Evolutionary conservation across 305 asterid species (phyloP), one percentile per base, ranked within the genome.

Genomic region (Fraxinus latifolia): DNA sequence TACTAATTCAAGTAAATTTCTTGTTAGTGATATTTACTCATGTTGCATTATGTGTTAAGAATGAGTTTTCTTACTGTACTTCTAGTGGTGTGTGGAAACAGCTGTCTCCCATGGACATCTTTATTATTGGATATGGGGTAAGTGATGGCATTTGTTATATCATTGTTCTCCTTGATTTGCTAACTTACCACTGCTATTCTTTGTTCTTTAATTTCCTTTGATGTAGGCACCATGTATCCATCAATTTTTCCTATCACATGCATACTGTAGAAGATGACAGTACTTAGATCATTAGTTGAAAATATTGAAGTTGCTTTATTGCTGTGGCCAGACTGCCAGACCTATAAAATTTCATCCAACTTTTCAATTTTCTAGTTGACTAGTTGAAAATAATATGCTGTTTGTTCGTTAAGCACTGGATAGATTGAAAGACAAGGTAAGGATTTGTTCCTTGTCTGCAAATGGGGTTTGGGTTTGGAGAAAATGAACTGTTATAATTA

Each of bases 51-150:
- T 42, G 25, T 76, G 81, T 75, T 82, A 74, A 85, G 76, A 84
- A 72, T 81, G 36, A 80, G 55, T 77, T 74, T 47, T 74, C 34
- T 25, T 36, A 31, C 27, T 75, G 73, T 80, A 31, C 81, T 79
- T 88, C 85, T 87, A 96, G 99, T 88, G 97, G 95, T 77, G 53
- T 92, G 83, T 96, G 99, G 99, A 92, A 89, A 84, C 92, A 94
- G 32, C 87, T 96, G 83, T 90, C 98, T 85, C 94, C 99, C 36
- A 70, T 89, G 89, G 96, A 94, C 89, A 90, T 94, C 88, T 94
- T 94, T 88, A 91, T 94, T 81, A 87, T 96, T 81, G 99, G 99
- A 81, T 96, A 96, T 77, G 99, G 99, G 86, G 99, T 96, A 92
- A 90, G 93, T 88, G 79, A 82, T 81, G 79, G 44, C 74, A 67